Percentiles rank a stretch among this genome's conserved stretches.
Evolutionary conservation across 2,329 filamentous ascomycete species (phyloP).

Genomic region (Aspergillus floridensis): DNA sequence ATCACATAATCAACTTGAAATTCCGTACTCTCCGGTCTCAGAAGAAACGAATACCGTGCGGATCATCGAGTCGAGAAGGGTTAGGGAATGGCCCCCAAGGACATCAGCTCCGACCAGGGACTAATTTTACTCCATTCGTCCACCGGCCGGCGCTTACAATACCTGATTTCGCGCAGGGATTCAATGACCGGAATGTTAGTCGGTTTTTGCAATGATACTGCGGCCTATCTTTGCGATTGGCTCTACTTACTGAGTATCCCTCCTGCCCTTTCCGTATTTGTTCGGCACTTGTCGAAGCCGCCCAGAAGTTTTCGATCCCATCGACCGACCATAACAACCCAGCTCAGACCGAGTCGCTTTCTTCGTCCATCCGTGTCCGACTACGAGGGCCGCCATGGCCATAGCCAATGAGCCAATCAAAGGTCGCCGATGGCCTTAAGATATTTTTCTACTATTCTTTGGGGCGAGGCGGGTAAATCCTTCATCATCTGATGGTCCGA

Average conservation of each 20-base stretch:
- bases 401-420: background rate
- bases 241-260: background rate
- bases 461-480: background rate
- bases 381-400: background rate
- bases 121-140: background rate
- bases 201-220: background rate
- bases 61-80: background rate
- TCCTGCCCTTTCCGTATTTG: background rate
- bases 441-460: background rate
- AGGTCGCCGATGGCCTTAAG: background rate
- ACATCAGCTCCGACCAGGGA: background rate
- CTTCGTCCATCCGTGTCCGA: background rate
- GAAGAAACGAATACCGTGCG: background rate
- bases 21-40: no score
- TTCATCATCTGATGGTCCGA: constrained; percentile 1
- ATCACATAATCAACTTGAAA: no score
- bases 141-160: background rate
- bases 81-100: background rate
- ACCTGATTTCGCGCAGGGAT: background rate
- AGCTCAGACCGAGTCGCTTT: constrained; percentile 1
- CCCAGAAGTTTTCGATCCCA: background rate
- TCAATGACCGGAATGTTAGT: background rate
- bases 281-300: background rate
- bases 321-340: background rate
- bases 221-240: background rate